Evolutionary conservation across 169 alveolate genomes (phyloP).

Genomic region (Prorocentrum cordatum): DNA sequence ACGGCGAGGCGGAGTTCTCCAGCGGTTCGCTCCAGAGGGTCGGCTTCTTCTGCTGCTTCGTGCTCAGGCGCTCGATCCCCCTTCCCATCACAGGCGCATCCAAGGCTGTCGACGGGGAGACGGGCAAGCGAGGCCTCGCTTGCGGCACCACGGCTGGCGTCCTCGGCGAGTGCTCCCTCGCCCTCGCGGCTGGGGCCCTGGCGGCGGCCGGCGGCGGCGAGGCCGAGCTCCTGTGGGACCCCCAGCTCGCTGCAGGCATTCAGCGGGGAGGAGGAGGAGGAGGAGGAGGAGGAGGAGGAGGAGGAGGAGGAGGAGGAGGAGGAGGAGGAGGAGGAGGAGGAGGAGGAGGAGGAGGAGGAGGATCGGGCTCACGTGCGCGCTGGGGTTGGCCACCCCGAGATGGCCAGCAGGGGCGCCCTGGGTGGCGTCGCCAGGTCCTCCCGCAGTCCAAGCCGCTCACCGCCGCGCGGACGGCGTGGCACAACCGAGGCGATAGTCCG

Average conservation of each 20-base stretch:
- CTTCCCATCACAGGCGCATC: constrained; percentile 61
- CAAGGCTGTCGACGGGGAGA: not conserved
- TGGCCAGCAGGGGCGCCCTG: constrained; percentile 46
- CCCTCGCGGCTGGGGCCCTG: too few relatives aligned
- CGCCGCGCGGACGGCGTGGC: constrained; percentile 13
- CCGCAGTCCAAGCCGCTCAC: constrained; percentile 56
- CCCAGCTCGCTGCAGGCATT: too few relatives aligned
- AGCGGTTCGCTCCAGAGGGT: too few relatives aligned
- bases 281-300: too few relatives aligned
- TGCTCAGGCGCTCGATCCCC: constrained; percentile 37
- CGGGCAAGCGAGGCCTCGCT: constrained; percentile 41
- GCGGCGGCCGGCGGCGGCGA: too few relatives aligned
- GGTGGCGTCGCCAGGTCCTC: constrained; percentile 66
- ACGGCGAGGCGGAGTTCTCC: too few relatives aligned
- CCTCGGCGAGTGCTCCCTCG: constrained; percentile 43
- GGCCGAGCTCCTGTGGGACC: too few relatives aligned
- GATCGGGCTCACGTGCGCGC: constrained; percentile 43
- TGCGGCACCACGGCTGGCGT: constrained; percentile 43
- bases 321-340: too few relatives aligned
- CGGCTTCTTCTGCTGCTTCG: not conserved
- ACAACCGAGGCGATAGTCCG: not conserved
- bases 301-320: too few relatives aligned
- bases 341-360: too few relatives aligned
- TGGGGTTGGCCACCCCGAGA: constrained; percentile 55
- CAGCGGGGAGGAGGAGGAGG: too few relatives aligned